phyloP scores from a whole-genome alignment of 495 filamentous ascomycete species.

The Chaetomium cochliodes region DNA sequence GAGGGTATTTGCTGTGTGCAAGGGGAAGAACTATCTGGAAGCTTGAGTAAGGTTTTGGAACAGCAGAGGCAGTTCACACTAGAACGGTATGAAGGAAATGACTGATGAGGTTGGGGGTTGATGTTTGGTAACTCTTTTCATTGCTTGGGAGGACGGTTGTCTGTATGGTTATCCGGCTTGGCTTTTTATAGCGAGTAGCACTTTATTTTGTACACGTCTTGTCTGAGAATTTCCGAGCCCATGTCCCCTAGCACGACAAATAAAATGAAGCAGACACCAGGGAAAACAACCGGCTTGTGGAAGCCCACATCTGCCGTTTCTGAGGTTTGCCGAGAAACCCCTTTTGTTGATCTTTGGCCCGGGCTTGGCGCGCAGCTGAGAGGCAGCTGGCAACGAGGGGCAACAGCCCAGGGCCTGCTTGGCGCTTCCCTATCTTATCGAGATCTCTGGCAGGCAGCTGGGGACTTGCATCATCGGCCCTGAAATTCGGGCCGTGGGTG shows the following conservation, averaged over 20 bases:
- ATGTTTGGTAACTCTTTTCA: not conserved
- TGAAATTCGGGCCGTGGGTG: not conserved
- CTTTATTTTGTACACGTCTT: not conserved
- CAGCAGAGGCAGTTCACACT: not conserved
- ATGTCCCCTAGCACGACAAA: not conserved
- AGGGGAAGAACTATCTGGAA: too few relatives aligned
- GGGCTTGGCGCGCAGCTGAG: not conserved
- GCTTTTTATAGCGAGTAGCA: not conserved
- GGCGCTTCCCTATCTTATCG: conserved; percentile 19
- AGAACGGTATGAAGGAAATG: not conserved
- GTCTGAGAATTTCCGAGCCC: not conserved
- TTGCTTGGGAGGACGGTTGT: not conserved
- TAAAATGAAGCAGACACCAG: not conserved
- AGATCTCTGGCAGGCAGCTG: conserved; percentile 9
- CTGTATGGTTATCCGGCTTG: not conserved
- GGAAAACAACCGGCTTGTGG: not conserved
- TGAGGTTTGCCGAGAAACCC: not conserved
- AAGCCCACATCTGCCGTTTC: too few relatives aligned
- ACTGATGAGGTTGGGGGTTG: not conserved
- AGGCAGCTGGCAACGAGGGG: not conserved
- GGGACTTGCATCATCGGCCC: conserved; percentile 14
- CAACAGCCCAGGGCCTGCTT: not conserved
- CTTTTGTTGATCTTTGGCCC: conserved; percentile 2
- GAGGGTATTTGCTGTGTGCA: not conserved
- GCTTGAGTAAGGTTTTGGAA: not conserved